Evolutionary conservation across 441 rosid genomes (phyloP), one percentile per base, ranked within the genome.

Genomic region (Sinapis alba): DNA sequence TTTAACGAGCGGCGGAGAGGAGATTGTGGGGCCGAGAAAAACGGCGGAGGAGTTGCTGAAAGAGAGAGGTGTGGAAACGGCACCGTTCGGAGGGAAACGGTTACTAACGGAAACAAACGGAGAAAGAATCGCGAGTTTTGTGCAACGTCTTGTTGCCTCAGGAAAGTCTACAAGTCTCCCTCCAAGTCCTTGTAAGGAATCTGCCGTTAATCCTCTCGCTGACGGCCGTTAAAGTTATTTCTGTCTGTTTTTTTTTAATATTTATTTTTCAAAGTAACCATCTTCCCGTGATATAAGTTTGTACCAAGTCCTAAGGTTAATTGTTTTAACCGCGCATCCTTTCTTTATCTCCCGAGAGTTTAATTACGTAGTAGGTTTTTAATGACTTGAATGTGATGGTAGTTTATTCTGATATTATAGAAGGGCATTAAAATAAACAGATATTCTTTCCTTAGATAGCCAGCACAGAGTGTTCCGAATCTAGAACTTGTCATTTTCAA

Each of bases 1-100:
- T 58, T 71, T 83, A 79, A 76, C 62, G 32, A 77, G 82, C 65
- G 83, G 78, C 9, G 86, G 77, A 80, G 70, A 54, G 13, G 61
- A 23, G 18, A 3, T 2, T 9, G 77, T 77, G 83, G 83, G 83
- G 24, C 75, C 81, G 79, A 60, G 27, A 18, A 61, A 38, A 71
- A 75, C 69, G 85, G 90, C 73, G 79, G 91, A 76, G 71, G 90
- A 84, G 16, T 86, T 90, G 76, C 61, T 94, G 82, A 82, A 83
- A 75, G 92, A 90, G 83, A 90, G 84, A 77, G 97, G 93, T 7
- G 89, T 94, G 5, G 94, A 92, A 84, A 81, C 97, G 84, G 80
- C 92, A 50, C 96, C 97, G 83, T 90, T 94, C 81, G 96, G 97
- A 78, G 91, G 89, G 73, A 92, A 94, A 84, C 89, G 94, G 83